Percentiles rank a stretch among this genome's conserved stretches.
These are phyloP conservation scores for Leccinum pachyderme DNA, from an alignment of 1,284 basidiomycete species.

Conservation along the genomic window DNA sequence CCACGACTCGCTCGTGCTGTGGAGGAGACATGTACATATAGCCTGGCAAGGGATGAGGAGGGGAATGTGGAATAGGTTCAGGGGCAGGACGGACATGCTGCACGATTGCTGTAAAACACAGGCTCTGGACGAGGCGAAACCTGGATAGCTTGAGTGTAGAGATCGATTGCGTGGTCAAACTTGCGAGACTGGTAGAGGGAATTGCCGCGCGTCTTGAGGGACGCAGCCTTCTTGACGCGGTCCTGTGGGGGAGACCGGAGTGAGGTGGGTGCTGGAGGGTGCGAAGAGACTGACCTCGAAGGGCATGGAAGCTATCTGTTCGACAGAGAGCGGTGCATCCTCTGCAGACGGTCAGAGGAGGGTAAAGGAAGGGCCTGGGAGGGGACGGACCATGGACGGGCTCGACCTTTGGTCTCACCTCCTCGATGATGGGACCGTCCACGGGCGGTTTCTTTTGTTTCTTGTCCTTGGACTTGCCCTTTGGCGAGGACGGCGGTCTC, in stretches of 20 bases:
- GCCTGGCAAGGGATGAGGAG: constrained; percentile 44
- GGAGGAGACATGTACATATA: constrained; percentile 91
- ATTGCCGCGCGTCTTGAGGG: constrained; percentile 90
- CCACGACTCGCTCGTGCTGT: constrained; percentile 81
- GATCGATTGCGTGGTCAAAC: constrained; percentile 75
- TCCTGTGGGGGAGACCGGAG: constrained; percentile 47
- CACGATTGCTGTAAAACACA: constrained; percentile 96
- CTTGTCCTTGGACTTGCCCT: constrained; percentile 52
- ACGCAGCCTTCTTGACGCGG: constrained; percentile 71
- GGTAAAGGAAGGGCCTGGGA: not conserved
- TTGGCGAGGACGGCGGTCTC: constrained; percentile 34
- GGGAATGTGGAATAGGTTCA: not conserved
- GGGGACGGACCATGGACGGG: constrained; percentile 39
- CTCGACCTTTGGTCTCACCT: constrained; percentile 44
- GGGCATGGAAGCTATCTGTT: constrained; percentile 57
- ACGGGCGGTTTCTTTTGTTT: constrained; percentile 55
- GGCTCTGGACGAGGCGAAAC: constrained; percentile 84
- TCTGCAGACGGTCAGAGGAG: constrained; percentile 12
- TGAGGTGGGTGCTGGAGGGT: constrained; percentile 6
- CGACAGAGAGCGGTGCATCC: constrained; percentile 46
- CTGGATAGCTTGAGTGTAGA: constrained; percentile 92
- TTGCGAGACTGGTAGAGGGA: constrained; percentile 80
- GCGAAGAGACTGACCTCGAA: constrained; percentile 42
- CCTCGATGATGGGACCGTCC: constrained; percentile 77
- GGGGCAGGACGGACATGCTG: constrained; percentile 70